Evolutionary conservation across 352 stramenopile genomes (phyloP), one percentile per base, ranked within the genome.

Genomic region (Globisporangium barbulae): DNA sequence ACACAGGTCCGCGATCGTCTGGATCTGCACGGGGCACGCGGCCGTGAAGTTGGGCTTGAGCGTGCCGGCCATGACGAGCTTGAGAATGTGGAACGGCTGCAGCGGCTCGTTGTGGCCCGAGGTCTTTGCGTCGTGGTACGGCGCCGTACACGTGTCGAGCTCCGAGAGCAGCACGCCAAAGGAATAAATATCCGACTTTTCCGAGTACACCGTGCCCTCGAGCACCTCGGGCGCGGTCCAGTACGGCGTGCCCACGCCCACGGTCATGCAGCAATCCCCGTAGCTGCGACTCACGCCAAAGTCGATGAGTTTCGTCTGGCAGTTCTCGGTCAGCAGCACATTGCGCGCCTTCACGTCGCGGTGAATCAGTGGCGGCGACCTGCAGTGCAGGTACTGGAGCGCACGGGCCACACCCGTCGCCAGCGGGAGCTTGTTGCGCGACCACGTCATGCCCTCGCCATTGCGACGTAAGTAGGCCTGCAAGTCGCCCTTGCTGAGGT

Each of bases 331-430:
- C 35, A 88, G 53, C 22, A 88, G 63, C 50, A 88, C 70, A 35
- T 88, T 88, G n/a, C 73, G 69, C 0, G 76, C 59, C 58, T 88
- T 88, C 2, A 88, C 28, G 53, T 88, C 79, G 9, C 79, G 74
- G 56, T 88, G 79, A 52, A 88, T 81, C 28, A 88, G 75, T 13
- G 71, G 70, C 30, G 72, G 79, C 1, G 73, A 63, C 13, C 72
- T 62, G 0, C 59, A 70, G 59, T 88, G 79, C 17, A 88, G 54
- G 47, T 86, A 88, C 17, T 74, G 65, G 12, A 88, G 53, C 2
- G 66, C 79, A 10, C 75, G 63, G 0, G 75, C 76, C 21, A 88
- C 65, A 45, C 81, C 76, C 5, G 80, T 61, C 2, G 79, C 74
- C 9, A 88, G 70, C 10, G 69, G 65, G 8, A 74, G 68, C 59